Evolutionary conservation across 2,329 filamentous ascomycete species (phyloP).

Genomic region (Scedosporium dehoogii): DNA sequence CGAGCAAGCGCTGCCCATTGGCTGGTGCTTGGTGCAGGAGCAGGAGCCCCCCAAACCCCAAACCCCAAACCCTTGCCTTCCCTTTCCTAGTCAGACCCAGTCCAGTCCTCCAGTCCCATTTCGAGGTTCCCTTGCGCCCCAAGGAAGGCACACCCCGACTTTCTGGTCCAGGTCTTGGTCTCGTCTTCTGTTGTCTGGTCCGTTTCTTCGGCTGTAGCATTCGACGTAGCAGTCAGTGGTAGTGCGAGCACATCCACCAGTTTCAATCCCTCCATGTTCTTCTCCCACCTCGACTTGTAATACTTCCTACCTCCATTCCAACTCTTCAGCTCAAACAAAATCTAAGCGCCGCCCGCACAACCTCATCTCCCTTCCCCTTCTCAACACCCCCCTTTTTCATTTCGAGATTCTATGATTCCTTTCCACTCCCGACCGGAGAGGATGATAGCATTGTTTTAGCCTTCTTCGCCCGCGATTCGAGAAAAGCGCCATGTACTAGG

Average conservation of each 20-base stretch:
- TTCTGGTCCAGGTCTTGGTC: too few species aligned
- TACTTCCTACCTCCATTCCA: background rate
- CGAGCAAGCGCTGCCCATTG: too few species aligned
- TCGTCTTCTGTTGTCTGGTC: too few species aligned
- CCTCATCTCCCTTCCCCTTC: conserved; percentile 1
- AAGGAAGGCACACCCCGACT: too few species aligned
- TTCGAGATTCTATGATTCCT: background rate
- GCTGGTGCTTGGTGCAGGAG: too few species aligned
- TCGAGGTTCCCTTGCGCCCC: background rate
- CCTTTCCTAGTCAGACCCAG: background rate
- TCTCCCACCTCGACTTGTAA: background rate
- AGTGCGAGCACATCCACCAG: background rate
- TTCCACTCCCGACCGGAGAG: background rate
- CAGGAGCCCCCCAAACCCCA: too few species aligned
- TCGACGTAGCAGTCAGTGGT: background rate
- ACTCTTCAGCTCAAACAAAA: conserved; percentile 5
- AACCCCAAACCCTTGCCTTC: too few species aligned
- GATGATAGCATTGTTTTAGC: conserved; percentile 1
- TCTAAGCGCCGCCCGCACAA: conserved; percentile 6
- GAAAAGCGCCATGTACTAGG: background rate
- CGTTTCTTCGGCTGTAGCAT: background rate
- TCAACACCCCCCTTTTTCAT: background rate
- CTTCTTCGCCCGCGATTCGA: background rate
- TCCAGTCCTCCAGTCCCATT: background rate
- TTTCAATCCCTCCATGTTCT: background rate